These are phyloP conservation scores for Arachnomyces sp. DNA, from an alignment of 2,329 filamentous ascomycete species.

Conservation along the genomic window DNA sequence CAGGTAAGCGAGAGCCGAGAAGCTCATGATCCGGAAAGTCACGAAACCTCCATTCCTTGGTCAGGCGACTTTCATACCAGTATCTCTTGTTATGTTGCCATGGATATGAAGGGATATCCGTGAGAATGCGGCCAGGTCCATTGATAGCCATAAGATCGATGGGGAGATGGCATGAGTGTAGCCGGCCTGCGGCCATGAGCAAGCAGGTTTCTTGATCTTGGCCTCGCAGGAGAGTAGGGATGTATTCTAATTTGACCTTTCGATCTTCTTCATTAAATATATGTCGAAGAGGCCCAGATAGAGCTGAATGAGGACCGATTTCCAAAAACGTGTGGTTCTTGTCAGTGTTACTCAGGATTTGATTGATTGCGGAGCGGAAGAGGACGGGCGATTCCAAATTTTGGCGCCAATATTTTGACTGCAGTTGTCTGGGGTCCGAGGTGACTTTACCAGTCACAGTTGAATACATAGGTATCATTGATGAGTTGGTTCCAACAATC, in stretches of 20 bases:
- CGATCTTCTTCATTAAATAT: slow-evolving; percentile 6
- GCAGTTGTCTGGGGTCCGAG: slow-evolving; percentile 2
- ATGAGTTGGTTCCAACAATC: not conserved
- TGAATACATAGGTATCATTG: slow-evolving; percentile 9
- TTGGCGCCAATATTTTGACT: slow-evolving; percentile 15
- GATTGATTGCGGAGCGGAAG: slow-evolving; percentile 11
- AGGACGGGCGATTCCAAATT: slow-evolving; percentile 17
- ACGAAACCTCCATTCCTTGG: slow-evolving; percentile 13
- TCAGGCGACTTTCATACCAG: slow-evolving; percentile 19
- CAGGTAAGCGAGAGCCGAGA: slow-evolving; percentile 18
- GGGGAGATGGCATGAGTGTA: not conserved
- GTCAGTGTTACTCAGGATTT: slow-evolving; percentile 2
- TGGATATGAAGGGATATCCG: slow-evolving; percentile 21
- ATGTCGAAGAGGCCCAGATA: slow-evolving; percentile 23
- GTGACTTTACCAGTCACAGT: slow-evolving; percentile 10
- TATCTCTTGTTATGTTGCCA: slow-evolving; percentile 18
- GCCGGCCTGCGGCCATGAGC: too few species aligned
- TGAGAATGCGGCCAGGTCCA: slow-evolving; percentile 5
- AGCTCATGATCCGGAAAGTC: slow-evolving; percentile 17
- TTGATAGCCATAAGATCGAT: slow-evolving; percentile 4
- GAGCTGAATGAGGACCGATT: slow-evolving; percentile 28
- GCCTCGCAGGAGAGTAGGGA: too few species aligned
- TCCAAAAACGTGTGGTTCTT: slow-evolving; percentile 19
- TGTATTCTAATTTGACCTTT: too few species aligned
- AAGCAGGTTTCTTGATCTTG: too few species aligned